Base-by-base conservation (phyloP, 441 rosid genomes). In the Geranium incanum region DNA sequence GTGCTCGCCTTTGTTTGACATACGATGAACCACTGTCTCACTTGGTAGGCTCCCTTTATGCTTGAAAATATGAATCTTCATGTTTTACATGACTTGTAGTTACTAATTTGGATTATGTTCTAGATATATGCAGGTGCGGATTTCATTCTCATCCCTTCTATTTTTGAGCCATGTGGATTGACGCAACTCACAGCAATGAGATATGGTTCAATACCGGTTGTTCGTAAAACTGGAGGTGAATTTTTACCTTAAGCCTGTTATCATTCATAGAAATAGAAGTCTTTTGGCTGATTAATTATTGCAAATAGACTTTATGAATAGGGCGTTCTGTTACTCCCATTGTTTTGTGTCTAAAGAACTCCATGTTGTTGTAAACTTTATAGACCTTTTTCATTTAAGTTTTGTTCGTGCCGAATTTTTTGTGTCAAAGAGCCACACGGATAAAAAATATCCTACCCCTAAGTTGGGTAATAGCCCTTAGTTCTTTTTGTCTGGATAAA, bases 21-120 rank as follows among this genome's bases (percentile, higher is more conserved):
- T 95, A 95, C 38, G 98, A 95, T 80, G 99, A 95, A 73, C 98
- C 99, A 62, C 98, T 95, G 77, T 95, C 99, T 66, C 99, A 95
- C 82, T 78, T 92, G 92, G 99, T 95, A 77, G 67, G 81, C 23
- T 52, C 66, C 78, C 74, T 16, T 45, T 28, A 23, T 66, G 41
- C 50, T 70, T 28, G 15, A 52, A 64, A 28, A 45, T 16, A 21
- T 65, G 9, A 41, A 68, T 57, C 59, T 70, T 37, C 36, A 28
- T 33, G 18, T 45, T 45, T 64, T 0, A 6, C 68, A 63, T 71
- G n/a, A 57, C 70, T 64, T 36, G 72, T 69, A 38, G 68, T 71
- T 12, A 23, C 65, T 68, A 0, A 16, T 38, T 38, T 78, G 66
- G 28, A 59, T 21, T 37, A 13, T 72, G 67, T 70, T 75, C 45